These are phyloP conservation scores for Fusarium tjaetaba DNA, from an alignment of 2,329 filamentous ascomycete genomes.

Conservation along the genomic window DNA sequence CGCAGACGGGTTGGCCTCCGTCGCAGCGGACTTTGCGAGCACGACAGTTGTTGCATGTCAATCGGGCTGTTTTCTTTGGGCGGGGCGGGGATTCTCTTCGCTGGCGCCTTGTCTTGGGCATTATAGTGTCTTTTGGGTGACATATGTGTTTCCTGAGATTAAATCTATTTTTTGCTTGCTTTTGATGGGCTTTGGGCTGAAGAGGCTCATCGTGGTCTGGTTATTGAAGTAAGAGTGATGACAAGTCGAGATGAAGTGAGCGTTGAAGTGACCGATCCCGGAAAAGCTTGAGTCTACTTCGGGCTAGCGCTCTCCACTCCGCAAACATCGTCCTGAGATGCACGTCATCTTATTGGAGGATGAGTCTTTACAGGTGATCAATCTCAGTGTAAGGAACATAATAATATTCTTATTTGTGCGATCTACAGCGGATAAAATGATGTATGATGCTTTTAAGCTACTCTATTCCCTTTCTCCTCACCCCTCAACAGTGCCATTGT, in stretches of 20 bases:
- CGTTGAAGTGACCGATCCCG: not conserved
- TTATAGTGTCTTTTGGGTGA: not conserved
- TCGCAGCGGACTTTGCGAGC: not conserved
- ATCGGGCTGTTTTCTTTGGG: not conserved
- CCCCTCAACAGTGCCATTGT: not conserved
- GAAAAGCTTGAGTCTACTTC: not conserved
- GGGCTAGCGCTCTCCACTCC: not conserved
- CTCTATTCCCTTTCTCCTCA: not conserved
- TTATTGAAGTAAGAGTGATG: fast-evolving
- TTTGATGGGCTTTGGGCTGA: fast-evolving
- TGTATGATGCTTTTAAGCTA: too few relatives aligned
- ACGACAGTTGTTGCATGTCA: slow-evolving; percentile 1
- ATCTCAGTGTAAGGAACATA: too few relatives aligned
- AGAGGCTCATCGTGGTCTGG: not conserved
- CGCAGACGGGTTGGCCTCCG: not conserved
- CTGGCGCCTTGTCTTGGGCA: not conserved
- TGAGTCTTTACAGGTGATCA: too few relatives aligned
- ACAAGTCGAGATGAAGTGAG: not conserved
- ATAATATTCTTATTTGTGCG: too few relatives aligned
- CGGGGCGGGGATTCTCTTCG: not conserved
- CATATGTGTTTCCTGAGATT: not conserved
- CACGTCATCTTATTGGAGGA: not conserved
- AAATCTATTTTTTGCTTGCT: not conserved
- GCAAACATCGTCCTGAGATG: not conserved
- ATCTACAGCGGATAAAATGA: too few relatives aligned